Evolutionary conservation across 192 early-diverging fungal genomes (phyloP), one percentile per base, ranked within the genome.

Genomic region (Coemansia sp.): DNA sequence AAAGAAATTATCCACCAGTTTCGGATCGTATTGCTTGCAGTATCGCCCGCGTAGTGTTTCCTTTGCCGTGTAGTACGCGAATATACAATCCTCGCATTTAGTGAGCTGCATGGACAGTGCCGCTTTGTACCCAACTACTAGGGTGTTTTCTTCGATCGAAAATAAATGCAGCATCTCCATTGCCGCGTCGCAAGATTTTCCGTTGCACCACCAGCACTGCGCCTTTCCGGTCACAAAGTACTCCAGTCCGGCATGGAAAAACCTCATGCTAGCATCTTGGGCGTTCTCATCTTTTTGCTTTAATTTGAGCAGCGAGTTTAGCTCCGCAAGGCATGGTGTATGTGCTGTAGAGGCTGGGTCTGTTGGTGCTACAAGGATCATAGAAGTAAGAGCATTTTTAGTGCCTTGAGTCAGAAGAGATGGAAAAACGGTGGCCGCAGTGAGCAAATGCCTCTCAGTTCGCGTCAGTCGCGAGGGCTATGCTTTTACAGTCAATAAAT

Each of bases 201-300:
- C 57, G 6, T 40, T 65, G 57, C 80, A 82, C 74, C 74, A 82
- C 80, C 80, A 82, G 64, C 80, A 82, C 22, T 59, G 47, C n/a
- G 61, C 67, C 13, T 70, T 50, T 23, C 70, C 65, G 10, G 69
- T 36, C 22, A 82, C 68, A 60, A 82, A 77, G 42, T 74, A 77
- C 23, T 15, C 29, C 22, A 70, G 45, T 5, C 74, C 74, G 11
- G 45, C 45, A 1, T 57, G 34, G 11, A 70, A 55, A 50, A 82
- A 82, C 44, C 55, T 54, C 28, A 53, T 37, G 13, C 29, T 22
- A 11, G 50, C 23, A 3, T 29, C 38, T 11, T 55, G 33, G 20
- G 62, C 55, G 25, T 36, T 34, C 11, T 27, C 47, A 50, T 66
- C 57, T 4, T 53, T 19, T 7, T 56, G 67, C 56, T 57, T 57